These are phyloP conservation scores for Histomonas meleagridis DNA, from an alignment of 208 protist genomes.

Conservation along the genomic window DNA sequence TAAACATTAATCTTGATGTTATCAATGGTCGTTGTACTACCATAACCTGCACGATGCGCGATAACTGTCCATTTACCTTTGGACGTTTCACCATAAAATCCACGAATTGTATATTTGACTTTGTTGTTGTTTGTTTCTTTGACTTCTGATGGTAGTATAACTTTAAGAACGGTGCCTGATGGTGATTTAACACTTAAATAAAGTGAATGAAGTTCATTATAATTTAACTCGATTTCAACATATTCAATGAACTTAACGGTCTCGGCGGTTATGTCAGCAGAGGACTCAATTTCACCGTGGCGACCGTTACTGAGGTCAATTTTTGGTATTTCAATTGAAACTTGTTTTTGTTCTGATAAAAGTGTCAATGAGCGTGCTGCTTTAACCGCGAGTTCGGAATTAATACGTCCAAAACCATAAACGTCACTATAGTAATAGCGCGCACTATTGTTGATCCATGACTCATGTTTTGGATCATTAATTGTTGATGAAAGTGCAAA, in stretches of 20 bases:
- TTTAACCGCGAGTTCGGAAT: background rate
- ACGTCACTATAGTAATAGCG: background rate
- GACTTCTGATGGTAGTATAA: background rate
- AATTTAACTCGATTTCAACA: background rate
- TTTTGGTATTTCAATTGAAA: background rate
- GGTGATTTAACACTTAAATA: background rate
- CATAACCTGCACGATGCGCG: no score
- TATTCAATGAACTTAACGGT: background rate
- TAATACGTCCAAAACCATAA: background rate
- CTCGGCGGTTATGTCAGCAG: background rate
- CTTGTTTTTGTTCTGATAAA: background rate
- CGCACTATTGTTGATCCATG: background rate
- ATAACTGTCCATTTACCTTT: background rate
- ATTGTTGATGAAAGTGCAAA: background rate
- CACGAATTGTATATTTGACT: background rate
- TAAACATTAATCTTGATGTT: no score
- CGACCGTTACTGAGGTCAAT: background rate
- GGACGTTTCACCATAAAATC: background rate
- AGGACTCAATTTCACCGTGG: background rate
- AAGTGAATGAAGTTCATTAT: background rate
- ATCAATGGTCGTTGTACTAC: no score
- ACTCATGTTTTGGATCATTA: background rate
- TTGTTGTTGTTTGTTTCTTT: background rate
- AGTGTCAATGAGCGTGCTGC: background rate
- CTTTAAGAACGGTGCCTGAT: background rate